These are phyloP conservation scores for Setaria italica DNA, from an alignment of 202 grass and related monocot species.

Conservation along the genomic window DNA sequence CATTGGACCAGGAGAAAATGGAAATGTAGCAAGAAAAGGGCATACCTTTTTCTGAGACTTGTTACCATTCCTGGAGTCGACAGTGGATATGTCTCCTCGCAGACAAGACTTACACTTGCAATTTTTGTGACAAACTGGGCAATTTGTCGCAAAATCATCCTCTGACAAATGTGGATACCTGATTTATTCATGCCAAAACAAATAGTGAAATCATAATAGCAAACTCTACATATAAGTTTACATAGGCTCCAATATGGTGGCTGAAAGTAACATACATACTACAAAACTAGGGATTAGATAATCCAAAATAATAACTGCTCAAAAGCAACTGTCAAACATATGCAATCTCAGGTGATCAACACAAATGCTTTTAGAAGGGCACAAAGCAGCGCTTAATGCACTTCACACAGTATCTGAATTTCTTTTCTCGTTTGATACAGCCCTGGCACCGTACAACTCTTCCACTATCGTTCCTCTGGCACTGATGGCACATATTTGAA, in stretches of 20 bases:
- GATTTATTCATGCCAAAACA: conserved; percentile 20
- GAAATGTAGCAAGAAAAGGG: background rate
- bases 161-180: conserved; percentile 87
- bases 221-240: background rate
- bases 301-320: background rate
- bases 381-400: conserved; percentile 73
- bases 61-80: background rate
- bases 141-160: conserved; percentile 57
- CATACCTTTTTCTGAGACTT: conserved; percentile 24
- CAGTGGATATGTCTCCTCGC: background rate
- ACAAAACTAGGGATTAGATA: background rate
- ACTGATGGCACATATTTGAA: conserved; percentile 80
- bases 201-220: background rate
- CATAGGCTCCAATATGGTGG: background rate
- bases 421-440: conserved; percentile 13
- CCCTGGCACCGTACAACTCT: conserved; percentile 58
- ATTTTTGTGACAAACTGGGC: conserved; percentile 60
- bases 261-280: background rate
- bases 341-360: background rate
- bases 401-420: conserved; percentile 60
- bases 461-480: conserved; percentile 71
- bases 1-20: background rate
- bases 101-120: conserved; percentile 89
- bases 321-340: background rate
- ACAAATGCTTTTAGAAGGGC: conserved; percentile 11